phyloP scores from a whole-genome alignment of 352 stramenopile genomes.

The Pythium grandisporangium region DNA sequence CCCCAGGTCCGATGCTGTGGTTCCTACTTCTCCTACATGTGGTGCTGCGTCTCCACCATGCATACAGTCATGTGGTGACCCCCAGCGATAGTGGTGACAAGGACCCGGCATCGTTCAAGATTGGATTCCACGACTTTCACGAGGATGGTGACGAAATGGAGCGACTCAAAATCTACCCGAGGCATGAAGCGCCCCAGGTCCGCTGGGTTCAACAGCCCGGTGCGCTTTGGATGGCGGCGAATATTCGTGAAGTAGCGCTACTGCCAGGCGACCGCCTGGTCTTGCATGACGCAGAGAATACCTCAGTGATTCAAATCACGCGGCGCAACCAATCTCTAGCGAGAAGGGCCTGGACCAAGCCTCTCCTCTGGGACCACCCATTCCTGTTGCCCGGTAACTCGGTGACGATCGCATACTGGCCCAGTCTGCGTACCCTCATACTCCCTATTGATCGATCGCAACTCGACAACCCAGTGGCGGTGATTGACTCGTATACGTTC shows the following conservation, averaged over 20 bases:
- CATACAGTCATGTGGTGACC: too few relatives aligned
- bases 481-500: slow-evolving; percentile 37
- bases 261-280: slow-evolving; percentile 15
- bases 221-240: slow-evolving; percentile 15
- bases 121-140: too few relatives aligned
- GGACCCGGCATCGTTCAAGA: too few relatives aligned
- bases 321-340: slow-evolving; percentile 13
- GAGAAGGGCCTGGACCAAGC: background rate
- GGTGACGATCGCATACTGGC: slow-evolving; percentile 40
- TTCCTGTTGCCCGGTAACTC: slow-evolving; percentile 27
- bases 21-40: too few relatives aligned
- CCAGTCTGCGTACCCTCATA: slow-evolving; percentile 32
- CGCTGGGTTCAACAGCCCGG: slow-evolving; percentile 8
- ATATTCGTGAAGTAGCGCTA: slow-evolving; percentile 12
- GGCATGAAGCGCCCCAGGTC: slow-evolving; percentile 12
- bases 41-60: too few relatives aligned
- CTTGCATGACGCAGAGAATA: slow-evolving; percentile 5
- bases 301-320: slow-evolving; percentile 2
- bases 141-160: background rate
- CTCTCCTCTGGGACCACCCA: slow-evolving; percentile 27
- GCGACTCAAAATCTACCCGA: slow-evolving; percentile 10
- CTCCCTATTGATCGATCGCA: slow-evolving; percentile 18
- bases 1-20: too few relatives aligned
- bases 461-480: slow-evolving; percentile 12
- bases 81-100: too few relatives aligned